A percentile compares a stretch with the other conserved stretches of the same genome.
phyloP scores from a whole-genome alignment of 2,329 filamentous ascomycete species.

The Pseudogymnoascus sp. region DNA sequence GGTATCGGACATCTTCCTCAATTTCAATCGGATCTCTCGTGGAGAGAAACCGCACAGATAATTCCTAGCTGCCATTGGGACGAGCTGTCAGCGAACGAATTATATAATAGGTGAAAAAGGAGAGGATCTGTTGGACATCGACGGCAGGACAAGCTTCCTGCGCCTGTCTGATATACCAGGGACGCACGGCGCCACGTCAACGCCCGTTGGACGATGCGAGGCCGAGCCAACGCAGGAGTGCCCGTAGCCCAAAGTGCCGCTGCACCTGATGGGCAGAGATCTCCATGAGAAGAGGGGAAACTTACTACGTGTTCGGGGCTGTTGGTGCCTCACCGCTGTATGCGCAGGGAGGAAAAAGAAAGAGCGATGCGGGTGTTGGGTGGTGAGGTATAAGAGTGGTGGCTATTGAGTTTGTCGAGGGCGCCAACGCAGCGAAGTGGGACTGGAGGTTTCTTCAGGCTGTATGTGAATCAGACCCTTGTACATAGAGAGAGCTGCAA shows the following conservation, averaged over 20 bases:
- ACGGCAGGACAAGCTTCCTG: neutral
- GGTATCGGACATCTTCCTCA: slow-evolving; percentile 25
- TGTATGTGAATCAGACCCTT: neutral
- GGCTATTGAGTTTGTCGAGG: slow-evolving; percentile 2
- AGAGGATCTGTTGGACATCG: slow-evolving; percentile 3
- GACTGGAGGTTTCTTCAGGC: slow-evolving; percentile 2
- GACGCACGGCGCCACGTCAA: slow-evolving; percentile 10
- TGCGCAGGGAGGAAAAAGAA: neutral
- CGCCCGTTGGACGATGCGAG: neutral
- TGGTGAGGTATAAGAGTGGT: slow-evolving; percentile 9
- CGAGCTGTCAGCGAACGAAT: slow-evolving; percentile 4
- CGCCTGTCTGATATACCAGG: slow-evolving; percentile 8
- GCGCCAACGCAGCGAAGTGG: slow-evolving; percentile 11
- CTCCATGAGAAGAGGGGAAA: neutral
- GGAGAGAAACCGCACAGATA: slow-evolving; percentile 10
- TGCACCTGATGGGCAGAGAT: slow-evolving; percentile 1
- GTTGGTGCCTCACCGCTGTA: slow-evolving; percentile 11
- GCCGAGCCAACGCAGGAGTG: slow-evolving; percentile 1
- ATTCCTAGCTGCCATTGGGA: slow-evolving; percentile 10
- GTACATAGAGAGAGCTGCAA: neutral
- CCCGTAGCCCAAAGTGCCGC: neutral
- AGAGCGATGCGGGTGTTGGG: slow-evolving; percentile 3
- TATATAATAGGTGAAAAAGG: slow-evolving; percentile 2
- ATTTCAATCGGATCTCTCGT: slow-evolving; percentile 11
- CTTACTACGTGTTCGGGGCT: slow-evolving; percentile 9